A percentile compares a stretch with the other conserved stretches of the same genome.
phyloP scores from a whole-genome alignment of 2,329 filamentous ascomycete genomes.

The Fusarium xyrophilum region DNA sequence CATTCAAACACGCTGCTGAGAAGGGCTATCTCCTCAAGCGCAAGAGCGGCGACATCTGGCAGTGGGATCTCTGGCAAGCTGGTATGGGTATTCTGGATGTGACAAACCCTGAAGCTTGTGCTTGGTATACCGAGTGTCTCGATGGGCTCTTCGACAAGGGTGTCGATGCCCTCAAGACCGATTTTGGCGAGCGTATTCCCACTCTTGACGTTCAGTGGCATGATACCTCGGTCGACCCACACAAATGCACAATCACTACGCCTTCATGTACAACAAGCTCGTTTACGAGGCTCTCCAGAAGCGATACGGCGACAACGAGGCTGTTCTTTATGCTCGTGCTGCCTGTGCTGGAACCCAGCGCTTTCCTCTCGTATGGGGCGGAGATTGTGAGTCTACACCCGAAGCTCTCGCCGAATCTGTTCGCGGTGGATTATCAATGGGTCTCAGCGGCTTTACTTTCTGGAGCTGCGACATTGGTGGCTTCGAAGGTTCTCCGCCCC shows the following conservation, averaged over 20 bases:
- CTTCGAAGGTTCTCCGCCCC: constrained; percentile 70
- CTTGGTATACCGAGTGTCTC: constrained; percentile 70
- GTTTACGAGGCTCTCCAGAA: constrained; percentile 71
- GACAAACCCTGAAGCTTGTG: constrained; percentile 71
- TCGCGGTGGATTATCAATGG: constrained; percentile 69
- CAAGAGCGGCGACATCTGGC: constrained; percentile 73
- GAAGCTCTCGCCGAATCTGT: constrained; percentile 76
- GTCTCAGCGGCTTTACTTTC: constrained; percentile 69
- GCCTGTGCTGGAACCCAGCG: constrained; percentile 72
- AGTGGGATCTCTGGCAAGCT: constrained; percentile 80
- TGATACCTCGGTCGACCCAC: constrained; percentile 64
- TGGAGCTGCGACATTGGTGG: constrained; percentile 76
- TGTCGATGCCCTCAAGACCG: constrained; percentile 76
- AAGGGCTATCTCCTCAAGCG: constrained; percentile 74
- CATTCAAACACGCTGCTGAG: constrained; percentile 69
- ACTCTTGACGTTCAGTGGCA: constrained; percentile 69
- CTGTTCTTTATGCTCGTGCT: constrained; percentile 70
- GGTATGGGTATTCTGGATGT: constrained; percentile 79
- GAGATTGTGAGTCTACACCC: constrained; percentile 76
- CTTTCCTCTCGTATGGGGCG: constrained; percentile 76
- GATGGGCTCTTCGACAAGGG: constrained; percentile 71
- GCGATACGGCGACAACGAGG: constrained; percentile 58
- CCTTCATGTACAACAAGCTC: constrained; percentile 74
- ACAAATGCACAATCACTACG: constrained; percentile 80
- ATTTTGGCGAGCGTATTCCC: constrained; percentile 77